These are phyloP conservation scores for Pythium rishiriense DNA, from an alignment of 352 stramenopile species.

Conservation along the genomic window DNA sequence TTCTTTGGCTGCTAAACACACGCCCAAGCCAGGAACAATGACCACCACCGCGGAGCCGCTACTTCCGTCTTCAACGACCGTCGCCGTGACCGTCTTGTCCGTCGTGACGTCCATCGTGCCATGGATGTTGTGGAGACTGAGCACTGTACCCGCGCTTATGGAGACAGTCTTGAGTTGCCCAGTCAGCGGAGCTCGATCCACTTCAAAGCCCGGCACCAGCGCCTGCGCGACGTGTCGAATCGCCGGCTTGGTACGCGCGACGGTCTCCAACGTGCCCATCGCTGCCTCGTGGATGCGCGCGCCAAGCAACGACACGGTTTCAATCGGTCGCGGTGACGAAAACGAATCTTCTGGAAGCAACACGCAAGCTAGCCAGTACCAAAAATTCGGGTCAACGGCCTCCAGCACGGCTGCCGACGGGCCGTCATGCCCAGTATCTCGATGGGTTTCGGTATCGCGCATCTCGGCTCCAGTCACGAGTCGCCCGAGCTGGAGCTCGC, in stretches of 20 bases:
- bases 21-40: neutral
- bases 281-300: neutral
- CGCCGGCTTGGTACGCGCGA: neutral
- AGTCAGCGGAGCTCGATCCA: neutral
- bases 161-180: neutral
- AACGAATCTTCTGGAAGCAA: neutral
- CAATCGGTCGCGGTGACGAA: neutral
- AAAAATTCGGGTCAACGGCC: neutral
- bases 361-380: neutral
- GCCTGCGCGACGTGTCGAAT: neutral
- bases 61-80: neutral
- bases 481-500: neutral
- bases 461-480: neutral
- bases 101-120: neutral
- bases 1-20: neutral
- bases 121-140: neutral
- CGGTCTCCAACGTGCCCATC: neutral
- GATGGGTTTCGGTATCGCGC: too few relatives aligned
- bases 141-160: neutral
- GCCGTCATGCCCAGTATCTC: too few relatives aligned
- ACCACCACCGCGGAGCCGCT: neutral
- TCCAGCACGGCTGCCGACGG: neutral
- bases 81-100: neutral
- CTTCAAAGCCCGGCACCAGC: neutral
- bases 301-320: neutral